Evolutionary conservation across 2,329 filamentous ascomycete species (phyloP).

Genomic region (Exophiala spinifera): DNA sequence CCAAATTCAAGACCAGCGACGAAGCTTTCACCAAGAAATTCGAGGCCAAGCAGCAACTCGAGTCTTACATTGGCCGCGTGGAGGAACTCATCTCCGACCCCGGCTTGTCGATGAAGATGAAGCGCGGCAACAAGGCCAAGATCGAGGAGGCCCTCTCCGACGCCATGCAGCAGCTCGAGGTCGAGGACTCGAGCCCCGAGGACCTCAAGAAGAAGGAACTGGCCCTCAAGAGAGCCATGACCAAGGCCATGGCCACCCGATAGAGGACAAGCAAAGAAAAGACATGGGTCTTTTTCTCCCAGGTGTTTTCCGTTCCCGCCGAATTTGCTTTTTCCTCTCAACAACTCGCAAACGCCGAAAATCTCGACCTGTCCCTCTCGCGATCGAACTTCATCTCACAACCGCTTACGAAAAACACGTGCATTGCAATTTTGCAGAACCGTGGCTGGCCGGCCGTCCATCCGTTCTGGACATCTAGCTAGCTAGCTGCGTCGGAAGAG

Average conservation of each 20-base stretch:
- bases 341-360: too few species aligned
- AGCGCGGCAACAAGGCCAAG: constrained; percentile 99
- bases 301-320: constrained; percentile 7
- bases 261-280: constrained; percentile 51
- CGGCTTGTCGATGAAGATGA: constrained; percentile 91
- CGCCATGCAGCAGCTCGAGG: constrained; percentile 94
- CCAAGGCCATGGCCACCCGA: constrained; percentile 94
- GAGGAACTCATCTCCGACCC: constrained; percentile 99
- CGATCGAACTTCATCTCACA: too few species aligned
- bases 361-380: too few species aligned
- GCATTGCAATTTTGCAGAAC: neutral
- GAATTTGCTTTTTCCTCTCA: constrained; percentile 9
- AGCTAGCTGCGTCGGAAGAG: too few species aligned
- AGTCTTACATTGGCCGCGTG: constrained; percentile 97
- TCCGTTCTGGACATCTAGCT: too few species aligned
- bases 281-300: neutral
- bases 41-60: constrained; percentile 97
- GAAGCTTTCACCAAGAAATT: constrained; percentile 99
- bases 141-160: constrained; percentile 96
- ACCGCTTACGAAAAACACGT: too few species aligned
- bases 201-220: constrained; percentile 99
- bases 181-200: constrained; percentile 85
- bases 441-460: neutral
- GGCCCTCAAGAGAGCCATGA: constrained; percentile 93
- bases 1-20: constrained; percentile 97